A percentile compares a stretch with the other conserved stretches of the same genome.
Conservation (phyloP, 2,329 filamentous ascomycete species). For the Colletotrichum karsti region DNA sequence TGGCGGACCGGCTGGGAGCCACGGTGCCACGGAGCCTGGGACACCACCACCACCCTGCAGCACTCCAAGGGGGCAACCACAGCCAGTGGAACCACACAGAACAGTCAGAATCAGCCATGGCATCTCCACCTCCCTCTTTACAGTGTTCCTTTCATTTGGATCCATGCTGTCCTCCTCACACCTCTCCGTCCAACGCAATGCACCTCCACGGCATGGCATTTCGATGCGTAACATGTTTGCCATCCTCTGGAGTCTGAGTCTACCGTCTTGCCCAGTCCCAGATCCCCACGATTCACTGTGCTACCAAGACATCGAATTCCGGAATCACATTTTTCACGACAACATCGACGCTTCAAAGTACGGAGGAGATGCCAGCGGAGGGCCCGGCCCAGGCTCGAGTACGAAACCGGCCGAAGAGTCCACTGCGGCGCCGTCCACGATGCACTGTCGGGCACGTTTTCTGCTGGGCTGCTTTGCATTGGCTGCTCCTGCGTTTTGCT, state of each 20-base stretch:
- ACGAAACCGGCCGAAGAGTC: conserved; percentile 18
- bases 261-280: background rate
- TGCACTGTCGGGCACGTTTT: conserved; percentile 23
- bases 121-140: conserved; percentile 5
- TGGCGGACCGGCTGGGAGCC: conserved; percentile 14
- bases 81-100: background rate
- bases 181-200: background rate
- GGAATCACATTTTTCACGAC: too few species aligned
- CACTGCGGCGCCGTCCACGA: conserved; percentile 1
- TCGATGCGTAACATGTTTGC: conserved; percentile 4
- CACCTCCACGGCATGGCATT: conserved; percentile 13
- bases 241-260: background rate
- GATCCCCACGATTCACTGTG: too few species aligned
- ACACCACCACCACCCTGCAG: too few species aligned
- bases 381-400: background rate
- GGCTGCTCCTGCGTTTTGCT: background rate
- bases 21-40: too few species aligned
- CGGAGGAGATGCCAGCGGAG: background rate
- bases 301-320: too few species aligned
- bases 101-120: conserved; percentile 18
- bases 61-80: background rate
- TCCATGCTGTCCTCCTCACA: background rate
- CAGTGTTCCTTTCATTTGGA: background rate
- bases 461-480: conserved; percentile 11
- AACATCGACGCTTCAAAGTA: too few species aligned